A percentile compares a stretch with the other conserved stretches of the same genome.
Conservation (phyloP, 1,139 yeast genomes). For the Debaryomycetaceae sp. region DNA sequence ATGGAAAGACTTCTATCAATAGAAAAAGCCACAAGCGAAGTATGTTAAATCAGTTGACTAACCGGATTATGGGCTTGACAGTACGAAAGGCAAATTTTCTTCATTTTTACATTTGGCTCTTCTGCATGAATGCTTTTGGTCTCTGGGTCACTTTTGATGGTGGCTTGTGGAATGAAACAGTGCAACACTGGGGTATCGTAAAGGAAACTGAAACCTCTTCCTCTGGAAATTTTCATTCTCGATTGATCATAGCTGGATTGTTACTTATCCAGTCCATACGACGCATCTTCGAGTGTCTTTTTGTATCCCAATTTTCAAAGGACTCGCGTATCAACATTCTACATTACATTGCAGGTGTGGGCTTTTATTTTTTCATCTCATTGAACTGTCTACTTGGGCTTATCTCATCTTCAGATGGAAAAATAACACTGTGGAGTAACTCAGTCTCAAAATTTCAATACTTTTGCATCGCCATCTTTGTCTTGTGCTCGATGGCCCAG, state of each 20-base stretch:
- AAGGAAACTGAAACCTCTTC: slow-evolving; percentile 5
- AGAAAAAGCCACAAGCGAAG: neutral
- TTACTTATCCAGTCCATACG: slow-evolving; percentile 57
- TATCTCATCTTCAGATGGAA: slow-evolving; percentile 10
- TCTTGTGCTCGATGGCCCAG: slow-evolving; percentile 54
- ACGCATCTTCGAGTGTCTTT: slow-evolving; percentile 58
- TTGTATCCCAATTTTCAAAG: slow-evolving; percentile 45
- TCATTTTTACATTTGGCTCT: slow-evolving; percentile 44
- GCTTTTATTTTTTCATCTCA: slow-evolving; percentile 51
- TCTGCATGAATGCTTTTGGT: slow-evolving; percentile 7
- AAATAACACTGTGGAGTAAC: neutral
- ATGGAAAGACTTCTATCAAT: slow-evolving; percentile 16
- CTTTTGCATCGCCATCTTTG: slow-evolving; percentile 27
- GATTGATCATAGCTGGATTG: slow-evolving; percentile 15
- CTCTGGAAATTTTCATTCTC: slow-evolving; percentile 8
- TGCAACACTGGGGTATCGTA: neutral
- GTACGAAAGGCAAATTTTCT: slow-evolving; percentile 49
- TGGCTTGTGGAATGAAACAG: slow-evolving; percentile 2
- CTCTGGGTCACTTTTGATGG: neutral
- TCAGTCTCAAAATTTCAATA: slow-evolving; percentile 13
- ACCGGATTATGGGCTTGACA: slow-evolving; percentile 16
- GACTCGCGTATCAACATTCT: slow-evolving; percentile 64
- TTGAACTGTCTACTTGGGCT: slow-evolving; percentile 16
- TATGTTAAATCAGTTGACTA: slow-evolving; percentile 1
- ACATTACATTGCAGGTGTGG: slow-evolving; percentile 73